Evolutionary conservation across 2,329 filamentous ascomycete genomes (phyloP).

Genomic region (Clarireedia hainanense): DNA sequence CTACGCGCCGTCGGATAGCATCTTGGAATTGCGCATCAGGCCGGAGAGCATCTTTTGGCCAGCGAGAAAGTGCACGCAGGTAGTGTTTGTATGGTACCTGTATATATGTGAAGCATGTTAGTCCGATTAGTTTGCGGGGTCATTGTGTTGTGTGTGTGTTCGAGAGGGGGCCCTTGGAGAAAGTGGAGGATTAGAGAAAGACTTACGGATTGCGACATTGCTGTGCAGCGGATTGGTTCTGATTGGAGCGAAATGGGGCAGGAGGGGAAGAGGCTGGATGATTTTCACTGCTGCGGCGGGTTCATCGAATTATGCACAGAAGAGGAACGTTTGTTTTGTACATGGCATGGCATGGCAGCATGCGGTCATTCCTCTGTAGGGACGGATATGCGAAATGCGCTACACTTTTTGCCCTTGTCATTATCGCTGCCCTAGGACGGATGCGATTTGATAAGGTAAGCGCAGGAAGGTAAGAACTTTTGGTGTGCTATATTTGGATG

Average conservation of each 20-base stretch:
- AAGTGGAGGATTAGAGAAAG: not conserved
- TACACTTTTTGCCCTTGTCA: no score
- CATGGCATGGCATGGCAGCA: not conserved
- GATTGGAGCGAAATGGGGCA: not conserved
- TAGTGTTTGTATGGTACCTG: constrained; percentile 41
- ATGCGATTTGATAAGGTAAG: no score
- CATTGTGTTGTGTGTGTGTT: no score
- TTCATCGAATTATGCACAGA: no score
- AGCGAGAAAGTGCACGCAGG: constrained; percentile 45
- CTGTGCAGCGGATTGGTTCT: not conserved
- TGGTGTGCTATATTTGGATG: constrained; percentile 1
- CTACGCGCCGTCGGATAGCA: constrained; percentile 41
- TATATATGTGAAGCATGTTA: not conserved
- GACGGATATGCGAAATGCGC: not conserved
- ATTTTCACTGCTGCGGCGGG: not conserved
- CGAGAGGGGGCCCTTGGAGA: no score
- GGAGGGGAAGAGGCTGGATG: not conserved
- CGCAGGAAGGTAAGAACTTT: no score
- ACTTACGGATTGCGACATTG: constrained; percentile 28
- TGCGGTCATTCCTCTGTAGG: constrained; percentile 2
- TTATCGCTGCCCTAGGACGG: no score
- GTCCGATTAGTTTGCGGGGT: no score
- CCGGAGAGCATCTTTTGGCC: constrained; percentile 57
- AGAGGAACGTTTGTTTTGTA: no score
- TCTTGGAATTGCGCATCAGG: constrained; percentile 56